These are phyloP conservation scores for Fusarium pseudonygamai DNA, from an alignment of 2,329 filamentous ascomycete species.

Conservation along the genomic window DNA sequence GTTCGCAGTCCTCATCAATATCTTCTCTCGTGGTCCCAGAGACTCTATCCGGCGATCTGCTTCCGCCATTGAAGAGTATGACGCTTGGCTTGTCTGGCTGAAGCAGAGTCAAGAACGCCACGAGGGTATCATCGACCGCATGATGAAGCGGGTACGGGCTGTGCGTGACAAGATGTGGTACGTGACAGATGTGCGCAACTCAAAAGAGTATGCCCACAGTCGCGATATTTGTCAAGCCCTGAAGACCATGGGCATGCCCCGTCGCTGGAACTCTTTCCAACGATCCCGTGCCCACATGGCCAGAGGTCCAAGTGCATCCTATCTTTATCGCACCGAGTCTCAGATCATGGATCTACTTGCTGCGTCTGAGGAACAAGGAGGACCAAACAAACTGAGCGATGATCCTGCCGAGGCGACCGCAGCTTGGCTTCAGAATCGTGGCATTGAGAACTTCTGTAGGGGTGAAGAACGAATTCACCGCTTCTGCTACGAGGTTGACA, in stretches of 20 bases:
- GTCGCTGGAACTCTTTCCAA: slow-evolving; percentile 63
- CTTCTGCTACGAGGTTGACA: slow-evolving; percentile 89
- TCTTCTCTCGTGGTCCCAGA: slow-evolving; percentile 76
- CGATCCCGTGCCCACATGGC: slow-evolving; percentile 59
- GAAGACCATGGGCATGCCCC: slow-evolving; percentile 84
- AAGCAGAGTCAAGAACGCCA: slow-evolving; percentile 84
- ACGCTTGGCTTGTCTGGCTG: slow-evolving; percentile 84
- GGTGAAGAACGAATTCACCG: slow-evolving; percentile 95
- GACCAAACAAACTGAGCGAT: slow-evolving; percentile 94
- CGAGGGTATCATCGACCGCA: slow-evolving; percentile 76
- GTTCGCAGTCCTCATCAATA: slow-evolving; percentile 75
- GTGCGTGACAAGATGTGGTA: slow-evolving; percentile 99
- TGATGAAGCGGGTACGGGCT: slow-evolving; percentile 77
- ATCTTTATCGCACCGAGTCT: slow-evolving; percentile 82
- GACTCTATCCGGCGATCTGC: slow-evolving; percentile 76
- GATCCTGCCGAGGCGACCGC: slow-evolving; percentile 88
- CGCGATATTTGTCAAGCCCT: slow-evolving; percentile 86
- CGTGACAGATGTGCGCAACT: slow-evolving; percentile 91
- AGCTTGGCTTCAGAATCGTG: slow-evolving; percentile 82
- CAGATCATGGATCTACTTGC: slow-evolving; percentile 90
- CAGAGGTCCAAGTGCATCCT: slow-evolving; percentile 62
- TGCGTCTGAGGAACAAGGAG: slow-evolving; percentile 82
- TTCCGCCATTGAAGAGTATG: slow-evolving; percentile 79
- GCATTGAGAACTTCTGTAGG: slow-evolving; percentile 91
- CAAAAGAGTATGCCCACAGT: slow-evolving; percentile 86